Base-by-base conservation (phyloP, 2,329 filamentous ascomycete genomes). In the Colletotrichum tofieldiae region DNA sequence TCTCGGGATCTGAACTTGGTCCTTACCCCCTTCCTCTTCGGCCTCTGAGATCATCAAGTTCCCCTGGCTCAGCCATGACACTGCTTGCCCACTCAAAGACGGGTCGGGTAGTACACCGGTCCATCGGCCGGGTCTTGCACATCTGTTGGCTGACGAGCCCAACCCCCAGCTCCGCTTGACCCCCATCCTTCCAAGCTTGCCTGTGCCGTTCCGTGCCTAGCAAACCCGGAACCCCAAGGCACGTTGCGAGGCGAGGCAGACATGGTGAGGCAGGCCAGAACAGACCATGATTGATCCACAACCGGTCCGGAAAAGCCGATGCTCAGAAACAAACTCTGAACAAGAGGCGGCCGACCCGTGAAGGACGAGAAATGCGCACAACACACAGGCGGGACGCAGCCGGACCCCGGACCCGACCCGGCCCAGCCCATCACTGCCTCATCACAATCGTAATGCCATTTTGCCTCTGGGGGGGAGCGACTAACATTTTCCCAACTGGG, bases 301-400 rank as follows among this genome's bases (percentile, higher is more conserved):
- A 23, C 41, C 60, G 32, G 65, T 41, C 69, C 69, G 69, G 41
- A 72, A 55, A 69, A 55, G 52, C 69, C 65, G 51, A 64, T 61
- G 43, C 60, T 72, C 70, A 70, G 70, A 72, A 65, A 72, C 65
- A 65, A 70, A 72, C 66, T 65, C 47, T 65, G 70, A 72, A 47
- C 43, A 37, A 39, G n/a, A 64, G 58, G 66, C 58, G 49, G 68
- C 49, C 35, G 41, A 18, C 68, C 64, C 49, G 56, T 49, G n/a
- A n/a, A 43, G 66, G n/a, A 45, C 32, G n/a, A 47, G 52, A 32
- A 60, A 29, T 47, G 54, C 43, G 39, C n/a, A 23, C n/a, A 32
- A 18, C 32, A 35, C 11, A 11, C 8, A 52, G 8, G 23, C 45
- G 23, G 60, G 54, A 55, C 29, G 23, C 18, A 52, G 43, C 45